These are phyloP conservation scores for Taxawa tesnikishii DNA, from an alignment of 2,329 filamentous ascomycete genomes.

Conservation along the genomic window DNA sequence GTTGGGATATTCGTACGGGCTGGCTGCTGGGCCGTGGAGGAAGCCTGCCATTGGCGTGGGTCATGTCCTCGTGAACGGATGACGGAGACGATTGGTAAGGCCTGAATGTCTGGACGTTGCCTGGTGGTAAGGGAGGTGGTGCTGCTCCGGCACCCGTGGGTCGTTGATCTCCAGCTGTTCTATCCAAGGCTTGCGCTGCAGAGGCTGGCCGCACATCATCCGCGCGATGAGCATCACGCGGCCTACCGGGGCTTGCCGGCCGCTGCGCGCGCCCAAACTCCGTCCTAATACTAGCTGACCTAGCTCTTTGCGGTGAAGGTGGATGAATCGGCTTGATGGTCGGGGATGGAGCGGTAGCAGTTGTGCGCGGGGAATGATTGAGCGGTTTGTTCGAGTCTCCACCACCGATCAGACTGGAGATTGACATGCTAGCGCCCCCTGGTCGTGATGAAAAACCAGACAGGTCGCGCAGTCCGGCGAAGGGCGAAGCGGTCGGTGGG, in stretches of 20 bases:
- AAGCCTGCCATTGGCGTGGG: constrained; percentile 3
- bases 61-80: constrained; percentile 11
- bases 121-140: constrained; percentile 8
- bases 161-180: not conserved
- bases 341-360: constrained; percentile 14
- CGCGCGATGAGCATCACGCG: not conserved
- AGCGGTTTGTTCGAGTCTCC: constrained; percentile 14
- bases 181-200: constrained; percentile 4
- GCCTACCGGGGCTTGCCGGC: constrained; percentile 14
- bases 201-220: constrained; percentile 8
- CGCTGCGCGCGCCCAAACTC: constrained; percentile 12
- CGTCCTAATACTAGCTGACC: constrained; percentile 23
- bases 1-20: constrained; percentile 10
- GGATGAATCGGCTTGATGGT: constrained; percentile 32
- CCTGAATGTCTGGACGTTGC: constrained; percentile 14
- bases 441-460: constrained; percentile 41
- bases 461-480: constrained; percentile 41
- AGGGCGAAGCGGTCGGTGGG: constrained; percentile 31
- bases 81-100: constrained; percentile 19
- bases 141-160: not conserved
- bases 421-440: constrained; percentile 55
- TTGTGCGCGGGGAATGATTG: constrained; percentile 19
- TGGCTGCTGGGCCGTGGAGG: constrained; percentile 21
- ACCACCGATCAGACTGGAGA: constrained; percentile 61
- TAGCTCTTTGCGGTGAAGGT: constrained; percentile 29